Evolutionary conservation across 164 flowering plant genomes (phyloP), one percentile per base, ranked within the genome.

Genomic region (Vitis riparia): DNA sequence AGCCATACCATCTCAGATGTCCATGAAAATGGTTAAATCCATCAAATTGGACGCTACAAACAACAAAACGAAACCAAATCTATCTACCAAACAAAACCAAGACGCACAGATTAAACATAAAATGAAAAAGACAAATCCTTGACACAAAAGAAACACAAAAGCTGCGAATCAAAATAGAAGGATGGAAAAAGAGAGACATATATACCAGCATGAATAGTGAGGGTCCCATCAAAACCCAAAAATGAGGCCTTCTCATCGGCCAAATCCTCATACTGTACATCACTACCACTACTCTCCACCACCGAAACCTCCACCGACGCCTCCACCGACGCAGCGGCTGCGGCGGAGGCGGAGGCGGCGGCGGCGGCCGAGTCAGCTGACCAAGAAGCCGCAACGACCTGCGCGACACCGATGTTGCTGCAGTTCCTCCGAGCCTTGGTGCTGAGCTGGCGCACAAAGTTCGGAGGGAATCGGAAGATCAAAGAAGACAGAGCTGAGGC

Each of bases 321-420:
- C 52, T 63, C 79, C 81, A 55, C 80, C 51, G 80, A 61, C 23
- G 72, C 69, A 49, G 70, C 67, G 64, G 76, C 55, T 16, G 75
- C 52, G 8, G 76, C 16, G 3, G 67, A 17, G 2, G 70, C 64
- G 0, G 72, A 50, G 11, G 71, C 48, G 15, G 12, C 51, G 13
- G 51, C 13, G 14, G 12, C n/a, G 52, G 19, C 48, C 27, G 30
- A 59, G 77, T 81, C 75, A 78, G 85, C 81, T n/a, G 95, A 78
- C 97, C 98, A 94, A 55, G 93, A 83, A 59, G 98, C 97, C 37
- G 98, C 97, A 4, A 89, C 97, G 51, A 94, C 74, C 65, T 92
- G 98, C 23, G 97, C 97, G 15, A 94, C 97, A 55, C 99, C 97
- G 73, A 94, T 94, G 79, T 94, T 94, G 89, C 99, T 87, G 79